Evolutionary conservation across 495 filamentous ascomycete genomes (phyloP), one percentile per base, ranked within the genome.

Genomic region (Hypoxylon perforatum): DNA sequence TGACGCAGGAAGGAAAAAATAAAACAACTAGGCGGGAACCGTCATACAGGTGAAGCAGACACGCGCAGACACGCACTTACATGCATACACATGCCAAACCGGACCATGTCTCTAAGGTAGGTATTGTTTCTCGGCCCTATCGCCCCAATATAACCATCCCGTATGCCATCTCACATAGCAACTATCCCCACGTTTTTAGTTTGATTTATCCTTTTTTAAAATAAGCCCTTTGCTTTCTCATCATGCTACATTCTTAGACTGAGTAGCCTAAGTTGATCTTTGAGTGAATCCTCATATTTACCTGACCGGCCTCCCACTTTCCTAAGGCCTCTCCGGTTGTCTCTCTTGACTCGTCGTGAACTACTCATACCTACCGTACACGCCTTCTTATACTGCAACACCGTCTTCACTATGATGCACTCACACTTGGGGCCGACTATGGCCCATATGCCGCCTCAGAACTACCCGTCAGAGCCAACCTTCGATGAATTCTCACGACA

Each of bases 401-500:
- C 28, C 30, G 33, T 35, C 19, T 53, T 18, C 68, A 72, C 19
- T 15, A 75, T 73, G 70, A 72, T 77, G 72, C 57, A 67, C 53
- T 67, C 72, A 15, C 39, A 52, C 19, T 55, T 70, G 21, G 72
- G 72, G 63, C 61, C 57, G 15, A 60, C 25, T 36, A 36, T 73
- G 61, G 53, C 42, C 46, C 65, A 72, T 21, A 55, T 69, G 0
- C 57, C 64, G 10, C 54, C 61, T 63, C 54, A 57, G 45, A 63
- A 51, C 48, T 81, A 75, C 44, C 35, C 77, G 9, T 61, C 62
- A 59, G 72, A 78, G 23, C 55, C 63, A 39, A 73, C 76, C 23
- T 69, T 77, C 57, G 72, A 76, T 70, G 77, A 82, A 49, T 54
- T 76, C 17, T 79, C 73, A 33, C 70, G 69, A 28, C 77, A 82